Base-by-base conservation (phyloP, 2,329 filamentous ascomycete species). In the Botryotinia convoluta region DNA sequence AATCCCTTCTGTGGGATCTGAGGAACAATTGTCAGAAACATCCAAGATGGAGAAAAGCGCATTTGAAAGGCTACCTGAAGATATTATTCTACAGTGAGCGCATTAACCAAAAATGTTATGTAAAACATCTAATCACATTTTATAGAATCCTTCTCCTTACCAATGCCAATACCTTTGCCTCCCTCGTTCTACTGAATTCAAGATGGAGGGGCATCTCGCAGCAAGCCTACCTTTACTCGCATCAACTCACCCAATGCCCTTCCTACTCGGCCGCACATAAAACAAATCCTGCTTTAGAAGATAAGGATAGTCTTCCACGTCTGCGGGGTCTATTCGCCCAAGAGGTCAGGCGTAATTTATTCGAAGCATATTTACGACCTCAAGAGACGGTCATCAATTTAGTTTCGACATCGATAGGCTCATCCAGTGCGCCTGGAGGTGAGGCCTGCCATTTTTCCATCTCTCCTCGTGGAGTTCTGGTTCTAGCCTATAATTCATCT, bases 361-460 rank as follows among this genome's bases (percentile, higher is more conserved):
- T 95, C 80, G 90, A 93, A 77, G 89, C 91, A 51, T 95, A 93
- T 80, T 81, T 94, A 69, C 88, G 91, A 29, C 93, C 93, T 6
- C 87, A 83, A 74, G 86, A 88, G 79, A 95, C 91, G 9, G 85
- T 93, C 62, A 88, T 97, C 79, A 95, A 92, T 80, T 85, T 97
- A 69, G 90, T 97, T 20, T 96, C 93, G 54, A 93, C 91, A 68
- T 94, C 92, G 9, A 93, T 93, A 77, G 95, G 92, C 80, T 95
- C 93, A 0, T 94, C 92, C 1, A 93, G 93, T 35, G 88, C 88
- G 3, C 94, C 93, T 1, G 92, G 92, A 48, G 93, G 93, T 45
- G 94, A 97, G 81, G 93, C 93, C 63, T 93, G 97, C 84, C 92
- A 93, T 72, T 97, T 97, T 81, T 90, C 88, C 75, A 89, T 93